Base-by-base conservation (phyloP, 2,329 filamentous ascomycete genomes). In the Parastagonospora nodorum region DNA sequence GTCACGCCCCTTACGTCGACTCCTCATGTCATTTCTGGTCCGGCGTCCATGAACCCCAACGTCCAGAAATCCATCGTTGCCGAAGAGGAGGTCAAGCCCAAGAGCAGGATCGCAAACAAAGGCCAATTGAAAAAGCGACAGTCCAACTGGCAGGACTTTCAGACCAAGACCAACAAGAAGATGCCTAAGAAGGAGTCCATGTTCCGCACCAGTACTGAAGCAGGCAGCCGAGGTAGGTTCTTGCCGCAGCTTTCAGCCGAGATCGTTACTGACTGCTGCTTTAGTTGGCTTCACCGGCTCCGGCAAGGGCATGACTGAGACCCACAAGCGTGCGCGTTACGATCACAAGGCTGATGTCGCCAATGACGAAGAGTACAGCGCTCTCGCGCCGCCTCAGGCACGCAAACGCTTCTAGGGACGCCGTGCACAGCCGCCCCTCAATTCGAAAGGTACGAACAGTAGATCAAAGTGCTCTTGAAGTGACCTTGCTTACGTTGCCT, bases 241-340 rank as follows among this genome's bases (percentile, higher is more conserved):
- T 12, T 16, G n/a, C 15, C 2, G 6, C 28, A 9, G 1, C 19
- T 8, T 8, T 9, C 12, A 24, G 11, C 15, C 8, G 1, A 9
- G 14, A 11, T 29, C 47, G 29, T 38, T 32, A 58, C 71, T 73
- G 58, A 73, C 53, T 24, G 12, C 42, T 37, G 39, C 11, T 15
- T 53, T 60, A 97, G 94, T 99, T 68, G 94, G 94, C 30, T 97
- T 99, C 69, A 96, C 91, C 8, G 94, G 94, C 55, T 97, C 92
- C 47, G 94, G 94, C 52, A 91, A 96, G 75, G 83, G 88, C 60
- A 97, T 97, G 94, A 89, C 92, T 64, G 97, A 96, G 75, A 94
- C 97, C 71, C 85, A 86, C 41, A 86, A 87, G 55, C 84, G 92
- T 68, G 88, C 84, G 71, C 88, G 91, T 66, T 91, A 96, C 70